These are phyloP conservation scores for Magnaporthiopsis rhizophila DNA, from an alignment of 2,329 filamentous ascomycete species.

Conservation along the genomic window DNA sequence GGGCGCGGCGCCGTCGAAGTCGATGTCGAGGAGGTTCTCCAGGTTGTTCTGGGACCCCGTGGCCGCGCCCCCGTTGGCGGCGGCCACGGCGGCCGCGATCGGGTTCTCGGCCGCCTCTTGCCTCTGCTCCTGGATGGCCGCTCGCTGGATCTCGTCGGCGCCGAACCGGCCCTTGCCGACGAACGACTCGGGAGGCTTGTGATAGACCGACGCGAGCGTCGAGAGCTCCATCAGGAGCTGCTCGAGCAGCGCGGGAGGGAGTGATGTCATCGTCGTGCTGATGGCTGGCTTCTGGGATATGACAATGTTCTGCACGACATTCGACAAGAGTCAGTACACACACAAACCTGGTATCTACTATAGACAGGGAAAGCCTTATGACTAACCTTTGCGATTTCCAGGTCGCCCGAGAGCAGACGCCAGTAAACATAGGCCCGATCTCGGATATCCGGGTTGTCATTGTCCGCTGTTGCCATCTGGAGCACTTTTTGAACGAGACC, in stretches of 20 bases:
- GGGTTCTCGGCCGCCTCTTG: slow-evolving; percentile 91
- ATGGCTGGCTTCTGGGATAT: slow-evolving; percentile 93
- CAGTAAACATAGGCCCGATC: slow-evolving; percentile 98
- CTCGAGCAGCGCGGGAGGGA: slow-evolving; percentile 77
- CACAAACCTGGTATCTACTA: background rate
- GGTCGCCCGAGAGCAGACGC: slow-evolving; percentile 87
- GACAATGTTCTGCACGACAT: slow-evolving; percentile 60
- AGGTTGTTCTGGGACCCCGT: slow-evolving; percentile 62
- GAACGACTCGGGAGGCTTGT: slow-evolving; percentile 97
- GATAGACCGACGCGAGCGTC: slow-evolving; percentile 93
- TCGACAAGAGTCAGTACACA: background rate
- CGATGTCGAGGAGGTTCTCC: slow-evolving; percentile 79
- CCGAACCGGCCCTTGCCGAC: slow-evolving; percentile 91
- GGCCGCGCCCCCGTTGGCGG: slow-evolving; percentile 47
- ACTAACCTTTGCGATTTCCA: slow-evolving; percentile 75
- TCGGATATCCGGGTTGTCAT: slow-evolving; percentile 94
- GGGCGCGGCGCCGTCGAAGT: slow-evolving; percentile 72
- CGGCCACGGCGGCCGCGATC: slow-evolving; percentile 75
- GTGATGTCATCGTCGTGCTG: slow-evolving; percentile 83
- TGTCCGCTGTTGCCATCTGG: slow-evolving; percentile 85
- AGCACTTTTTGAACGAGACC: slow-evolving; percentile 89
- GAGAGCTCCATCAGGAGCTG: slow-evolving; percentile 87
- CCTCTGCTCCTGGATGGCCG: slow-evolving; percentile 92
- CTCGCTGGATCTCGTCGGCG: slow-evolving; percentile 87
- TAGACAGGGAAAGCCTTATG: background rate